Conservation (phyloP, 306 rosid genomes). For the Ormosia emarginata region DNA sequence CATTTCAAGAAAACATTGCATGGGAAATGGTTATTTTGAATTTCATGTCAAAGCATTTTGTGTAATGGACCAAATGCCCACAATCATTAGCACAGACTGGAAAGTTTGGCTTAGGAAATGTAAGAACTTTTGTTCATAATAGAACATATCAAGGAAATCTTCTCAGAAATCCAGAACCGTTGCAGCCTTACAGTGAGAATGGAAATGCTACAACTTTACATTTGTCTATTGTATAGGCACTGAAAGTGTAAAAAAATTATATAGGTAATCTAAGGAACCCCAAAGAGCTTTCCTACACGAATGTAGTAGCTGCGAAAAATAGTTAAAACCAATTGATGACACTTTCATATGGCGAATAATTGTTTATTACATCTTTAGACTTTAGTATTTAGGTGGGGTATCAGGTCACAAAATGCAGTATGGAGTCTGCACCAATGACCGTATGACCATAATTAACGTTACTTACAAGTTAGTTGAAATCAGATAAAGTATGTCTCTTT, state of each 20-base stretch:
- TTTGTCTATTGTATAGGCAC: background rate
- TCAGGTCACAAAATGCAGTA: background rate
- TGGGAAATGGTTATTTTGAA: slow-evolving; percentile 26
- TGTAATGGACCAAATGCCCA: slow-evolving; percentile 15
- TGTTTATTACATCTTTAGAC: background rate
- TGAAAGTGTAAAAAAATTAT: background rate
- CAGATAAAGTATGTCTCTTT: too few species aligned
- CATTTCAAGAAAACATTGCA: background rate
- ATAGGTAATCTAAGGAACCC: too few species aligned
- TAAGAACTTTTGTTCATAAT: background rate
- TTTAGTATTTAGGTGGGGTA: too few species aligned
- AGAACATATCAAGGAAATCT: background rate
- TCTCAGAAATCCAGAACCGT: background rate
- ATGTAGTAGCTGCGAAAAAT: background rate
- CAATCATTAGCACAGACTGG: slow-evolving; percentile 16
- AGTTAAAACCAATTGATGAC: background rate
- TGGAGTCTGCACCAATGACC: too few species aligned
- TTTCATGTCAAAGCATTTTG: slow-evolving; percentile 23
- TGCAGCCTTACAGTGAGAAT: background rate
- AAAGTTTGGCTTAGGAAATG: slow-evolving; percentile 22
- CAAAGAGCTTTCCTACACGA: background rate
- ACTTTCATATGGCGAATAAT: background rate
- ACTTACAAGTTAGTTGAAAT: too few species aligned
- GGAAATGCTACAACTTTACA: background rate
- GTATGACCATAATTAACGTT: too few species aligned